A percentile compares a stretch with the other conserved stretches of the same genome.
Evolutionary conservation across 2,329 filamentous ascomycete species (phyloP).

Genomic region (Colletotrichum sp.): DNA sequence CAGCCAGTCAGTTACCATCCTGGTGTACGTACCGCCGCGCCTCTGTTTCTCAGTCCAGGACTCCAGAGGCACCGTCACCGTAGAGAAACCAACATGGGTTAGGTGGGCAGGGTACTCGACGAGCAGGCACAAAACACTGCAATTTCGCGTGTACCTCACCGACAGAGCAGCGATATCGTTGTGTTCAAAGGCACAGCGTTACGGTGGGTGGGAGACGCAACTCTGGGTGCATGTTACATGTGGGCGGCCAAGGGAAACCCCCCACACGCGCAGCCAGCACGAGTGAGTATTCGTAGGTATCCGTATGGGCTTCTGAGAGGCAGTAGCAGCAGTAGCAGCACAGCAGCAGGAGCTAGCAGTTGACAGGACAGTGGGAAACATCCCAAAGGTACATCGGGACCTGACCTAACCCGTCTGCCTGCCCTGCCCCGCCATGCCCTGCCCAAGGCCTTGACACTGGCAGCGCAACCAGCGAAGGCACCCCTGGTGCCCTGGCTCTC

Average conservation of each 20-base stretch:
- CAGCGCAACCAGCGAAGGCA: neutral
- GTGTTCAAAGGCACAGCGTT: neutral
- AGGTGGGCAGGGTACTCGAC: neutral
- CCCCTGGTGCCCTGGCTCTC: neutral
- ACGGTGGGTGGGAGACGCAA: neutral
- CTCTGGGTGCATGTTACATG: neutral
- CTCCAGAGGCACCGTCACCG: neutral
- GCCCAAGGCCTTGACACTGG: neutral
- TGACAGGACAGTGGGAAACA: constrained; percentile 7
- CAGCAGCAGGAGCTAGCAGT: neutral
- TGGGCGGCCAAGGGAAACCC: neutral
- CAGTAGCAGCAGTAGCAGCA: neutral
- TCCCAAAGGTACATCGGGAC: neutral
- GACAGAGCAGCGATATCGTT: neutral
- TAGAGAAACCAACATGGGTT: neutral
- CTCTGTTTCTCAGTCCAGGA: neutral
- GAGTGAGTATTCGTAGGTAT: neutral
- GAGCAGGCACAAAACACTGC: neutral
- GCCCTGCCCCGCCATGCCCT: neutral
- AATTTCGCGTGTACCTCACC: neutral
- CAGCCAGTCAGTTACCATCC: neutral
- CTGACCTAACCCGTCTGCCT: neutral
- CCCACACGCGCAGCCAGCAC: neutral
- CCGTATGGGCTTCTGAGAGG: neutral
- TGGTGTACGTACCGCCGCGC: neutral